phyloP scores from a whole-genome alignment of 352 stramenopile species.

The Phytophthora fragariae region DNA sequence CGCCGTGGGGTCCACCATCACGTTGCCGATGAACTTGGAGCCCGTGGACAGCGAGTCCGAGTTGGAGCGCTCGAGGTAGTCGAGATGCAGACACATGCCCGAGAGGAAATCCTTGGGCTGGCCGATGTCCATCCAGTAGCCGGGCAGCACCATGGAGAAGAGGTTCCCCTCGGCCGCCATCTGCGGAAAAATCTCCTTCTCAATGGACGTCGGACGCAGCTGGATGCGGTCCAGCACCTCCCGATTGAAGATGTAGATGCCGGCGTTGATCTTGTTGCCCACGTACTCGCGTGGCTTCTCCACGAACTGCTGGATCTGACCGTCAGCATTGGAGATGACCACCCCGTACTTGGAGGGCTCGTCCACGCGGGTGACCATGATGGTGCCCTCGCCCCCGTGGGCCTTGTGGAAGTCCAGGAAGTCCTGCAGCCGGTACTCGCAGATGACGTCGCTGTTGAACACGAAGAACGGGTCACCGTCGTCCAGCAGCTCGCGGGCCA shows the following conservation, averaged over 20 bases:
- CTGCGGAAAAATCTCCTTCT: slow-evolving; percentile 92
- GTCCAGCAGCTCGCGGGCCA: slow-evolving; percentile 86
- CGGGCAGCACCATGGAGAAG: slow-evolving; percentile 85
- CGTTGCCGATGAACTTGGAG: slow-evolving; percentile 84
- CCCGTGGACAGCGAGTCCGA: slow-evolving; percentile 59
- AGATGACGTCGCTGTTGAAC: slow-evolving; percentile 93
- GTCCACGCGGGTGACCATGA: slow-evolving; percentile 86
- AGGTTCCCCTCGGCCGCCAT: slow-evolving; percentile 90
- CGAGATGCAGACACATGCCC: slow-evolving; percentile 88
- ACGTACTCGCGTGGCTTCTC: slow-evolving; percentile 92
- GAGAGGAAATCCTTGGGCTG: slow-evolving; percentile 92
- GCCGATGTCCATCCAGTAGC: slow-evolving; percentile 93
- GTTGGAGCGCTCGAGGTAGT: slow-evolving; percentile 68
- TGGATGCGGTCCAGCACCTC: slow-evolving; percentile 90
- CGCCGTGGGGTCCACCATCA: slow-evolving; percentile 84
- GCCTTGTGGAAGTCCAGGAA: slow-evolving; percentile 83
- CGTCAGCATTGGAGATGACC: slow-evolving; percentile 76
- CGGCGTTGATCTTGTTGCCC: slow-evolving; percentile 92
- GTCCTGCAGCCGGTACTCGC: slow-evolving; percentile 82
- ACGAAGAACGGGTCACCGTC: slow-evolving; percentile 91
- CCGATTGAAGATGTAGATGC: slow-evolving; percentile 92
- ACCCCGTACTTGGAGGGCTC: slow-evolving; percentile 93
- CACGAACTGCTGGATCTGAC: slow-evolving; percentile 90
- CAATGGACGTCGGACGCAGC: slow-evolving; percentile 90
- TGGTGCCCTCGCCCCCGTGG: slow-evolving; percentile 84